Base-by-base conservation (phyloP, 164 flowering plant genomes). In the Sextonia rubra region DNA sequence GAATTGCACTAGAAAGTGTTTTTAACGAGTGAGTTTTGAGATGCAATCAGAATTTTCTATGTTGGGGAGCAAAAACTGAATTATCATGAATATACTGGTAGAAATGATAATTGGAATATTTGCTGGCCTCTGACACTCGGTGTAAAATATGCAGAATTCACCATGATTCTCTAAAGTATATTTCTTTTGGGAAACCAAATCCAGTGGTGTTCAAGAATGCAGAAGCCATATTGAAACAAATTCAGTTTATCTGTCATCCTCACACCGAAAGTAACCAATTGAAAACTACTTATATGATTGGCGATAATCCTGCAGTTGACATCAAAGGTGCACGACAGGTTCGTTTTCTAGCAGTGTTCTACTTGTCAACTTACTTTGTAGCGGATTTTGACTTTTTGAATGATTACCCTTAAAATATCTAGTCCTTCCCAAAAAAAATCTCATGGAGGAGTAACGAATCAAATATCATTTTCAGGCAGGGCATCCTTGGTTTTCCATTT, bases 231-330 rank as follows among this genome's bases (percentile, higher is more conserved):
- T 73, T 94, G 71, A 80, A 69, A 71, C 81, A 83, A 74, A 81
- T 89, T 27, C 69, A 18, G 68, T 70, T 55, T 24, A 72, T 77
- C n/a, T 24, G 52, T 68, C n/a, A 18, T 71, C 3, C 62, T 71
- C 58, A 66, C 23, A 32, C 64, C 48, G 80, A 64, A 20, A 49
- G 18, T 58, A 80, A 80, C 60, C 74, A 74, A 70, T 85, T 95
- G 73, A 79, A 82, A 76, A 90, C 86, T 58, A 75, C 93, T n/a
- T 95, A 95, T 73, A 95, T 95, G 98, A 77, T 93, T 26, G 98
- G 99, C 3, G 99, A 93, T 79, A 93, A 93, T 78, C 99, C 98
- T 73, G 75, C 82, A 25, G 93, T 95, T 64, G 98, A 95, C 73
- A 81, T 95, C 83, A 89, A 87, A 64, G 99, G 98, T 29, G 97